These are phyloP conservation scores for Glycine soja DNA, from an alignment of 306 rosid genomes.

Conservation along the genomic window DNA sequence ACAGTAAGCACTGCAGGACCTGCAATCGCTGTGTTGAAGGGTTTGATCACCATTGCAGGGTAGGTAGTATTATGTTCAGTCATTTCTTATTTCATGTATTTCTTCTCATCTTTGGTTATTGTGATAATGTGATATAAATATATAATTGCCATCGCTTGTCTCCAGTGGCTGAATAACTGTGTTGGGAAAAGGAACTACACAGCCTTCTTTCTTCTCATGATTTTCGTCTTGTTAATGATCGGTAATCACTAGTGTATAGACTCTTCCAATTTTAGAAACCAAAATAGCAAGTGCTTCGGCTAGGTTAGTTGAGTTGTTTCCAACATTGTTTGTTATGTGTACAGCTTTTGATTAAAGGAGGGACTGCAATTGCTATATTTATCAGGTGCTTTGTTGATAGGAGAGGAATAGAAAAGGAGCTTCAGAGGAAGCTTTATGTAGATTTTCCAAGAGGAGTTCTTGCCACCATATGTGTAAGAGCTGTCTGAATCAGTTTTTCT, in stretches of 20 bases:
- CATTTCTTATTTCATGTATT: conserved; percentile 1
- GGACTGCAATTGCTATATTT: conserved; percentile 79
- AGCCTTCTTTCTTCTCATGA: conserved; percentile 86
- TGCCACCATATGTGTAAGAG: conserved; percentile 74
- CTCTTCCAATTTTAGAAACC: conserved; percentile 31
- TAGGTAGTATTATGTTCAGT: conserved; percentile 42
- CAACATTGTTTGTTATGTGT: conserved; percentile 24
- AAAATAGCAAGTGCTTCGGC: conserved; percentile 5
- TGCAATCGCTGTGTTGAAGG: conserved; percentile 97
- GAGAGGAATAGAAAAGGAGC: conserved; percentile 75
- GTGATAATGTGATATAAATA: not conserved
- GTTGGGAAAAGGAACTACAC: conserved; percentile 92
- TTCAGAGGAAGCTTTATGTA: conserved; percentile 59
- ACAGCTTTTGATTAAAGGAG: conserved; percentile 89
- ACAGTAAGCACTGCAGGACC: conserved; percentile 92
- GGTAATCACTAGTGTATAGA: conserved; percentile 48
- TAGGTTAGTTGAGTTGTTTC: conserved; percentile 38
- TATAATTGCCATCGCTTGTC: conserved; percentile 2
- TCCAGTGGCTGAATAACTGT: conserved; percentile 97
- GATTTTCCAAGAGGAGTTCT: conserved; percentile 85
- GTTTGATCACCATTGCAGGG: conserved; percentile 98
- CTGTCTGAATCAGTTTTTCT: conserved; percentile 23
- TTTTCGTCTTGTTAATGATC: conserved; percentile 77
- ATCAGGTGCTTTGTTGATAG: conserved; percentile 83
- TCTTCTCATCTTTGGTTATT: not conserved